Evolutionary conservation across 176 grass and related monocot species (phyloP).

Genomic region (Metroxylon sagu): DNA sequence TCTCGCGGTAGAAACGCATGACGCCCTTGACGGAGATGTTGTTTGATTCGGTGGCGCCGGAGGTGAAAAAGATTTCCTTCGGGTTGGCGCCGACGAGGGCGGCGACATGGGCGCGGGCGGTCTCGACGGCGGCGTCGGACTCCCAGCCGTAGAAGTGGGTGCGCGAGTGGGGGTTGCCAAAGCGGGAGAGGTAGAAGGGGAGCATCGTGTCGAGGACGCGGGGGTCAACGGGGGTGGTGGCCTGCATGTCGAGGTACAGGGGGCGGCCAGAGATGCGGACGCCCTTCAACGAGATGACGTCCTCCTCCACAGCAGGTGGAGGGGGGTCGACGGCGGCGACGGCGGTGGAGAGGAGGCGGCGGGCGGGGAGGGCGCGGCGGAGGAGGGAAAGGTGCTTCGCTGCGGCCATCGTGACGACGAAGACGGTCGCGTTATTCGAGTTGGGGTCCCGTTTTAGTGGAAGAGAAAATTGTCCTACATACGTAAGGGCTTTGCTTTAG

Average conservation of each 20-base stretch:
- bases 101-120: constrained; percentile 41
- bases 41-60: constrained; percentile 87
- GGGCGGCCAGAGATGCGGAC: constrained; percentile 82
- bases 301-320: background rate
- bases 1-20: constrained; percentile 70
- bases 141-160: constrained; percentile 99
- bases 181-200: constrained; percentile 81
- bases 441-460: background rate
- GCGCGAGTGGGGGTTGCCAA: constrained; percentile 89
- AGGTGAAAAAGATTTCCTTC: constrained; percentile 91
- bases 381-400: background rate
- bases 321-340: constrained; percentile 9
- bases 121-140: constrained; percentile 84
- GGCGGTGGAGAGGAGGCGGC: constrained; percentile 1
- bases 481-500: too few species aligned
- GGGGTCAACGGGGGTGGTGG: constrained; percentile 78
- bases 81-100: constrained; percentile 57
- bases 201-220: constrained; percentile 92
- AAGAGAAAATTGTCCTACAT: background rate
- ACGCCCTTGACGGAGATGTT: constrained; percentile 96
- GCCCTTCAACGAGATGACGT: constrained; percentile 59
- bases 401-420: background rate
- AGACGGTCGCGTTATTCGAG: background rate
- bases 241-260: constrained; percentile 95
- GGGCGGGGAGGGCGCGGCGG: constrained; percentile 15